These are phyloP conservation scores for Halophytophthora polymorphica DNA, from an alignment of 352 stramenopile genomes.

Conservation along the genomic window DNA sequence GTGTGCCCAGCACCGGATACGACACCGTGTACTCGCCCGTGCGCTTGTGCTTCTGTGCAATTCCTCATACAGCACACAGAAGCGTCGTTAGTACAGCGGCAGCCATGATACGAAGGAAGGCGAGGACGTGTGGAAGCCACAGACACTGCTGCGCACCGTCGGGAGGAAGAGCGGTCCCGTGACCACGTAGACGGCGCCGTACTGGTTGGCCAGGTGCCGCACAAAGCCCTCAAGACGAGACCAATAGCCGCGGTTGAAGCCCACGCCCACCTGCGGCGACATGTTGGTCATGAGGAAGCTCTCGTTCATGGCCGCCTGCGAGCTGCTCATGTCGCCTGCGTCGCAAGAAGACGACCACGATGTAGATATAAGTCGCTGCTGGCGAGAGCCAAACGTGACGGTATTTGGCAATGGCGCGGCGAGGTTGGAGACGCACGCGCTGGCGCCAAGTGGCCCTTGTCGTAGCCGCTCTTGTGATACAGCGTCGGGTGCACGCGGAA, in stretches of 20 bases:
- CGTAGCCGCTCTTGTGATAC: constrained; percentile 91
- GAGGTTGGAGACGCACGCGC: constrained; percentile 42
- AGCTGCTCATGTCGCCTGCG: constrained; percentile 83
- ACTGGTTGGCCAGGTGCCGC: constrained; percentile 74
- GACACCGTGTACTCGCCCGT: constrained; percentile 63
- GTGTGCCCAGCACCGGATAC: constrained; percentile 82
- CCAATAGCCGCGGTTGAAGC: constrained; percentile 90
- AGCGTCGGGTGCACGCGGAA: constrained; percentile 88
- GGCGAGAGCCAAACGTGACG: background rate
- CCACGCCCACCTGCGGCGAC: constrained; percentile 87
- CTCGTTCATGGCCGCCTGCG: constrained; percentile 86
- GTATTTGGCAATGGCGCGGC: no score
- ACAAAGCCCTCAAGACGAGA: constrained; percentile 84
- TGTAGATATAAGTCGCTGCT: background rate
- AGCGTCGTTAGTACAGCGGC: background rate
- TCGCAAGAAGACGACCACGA: background rate
- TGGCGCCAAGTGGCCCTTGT: constrained; percentile 93
- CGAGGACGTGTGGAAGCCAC: background rate
- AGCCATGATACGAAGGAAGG: background rate
- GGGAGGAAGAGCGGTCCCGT: constrained; percentile 94
- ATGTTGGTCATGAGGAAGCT: constrained; percentile 97
- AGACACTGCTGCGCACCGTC: constrained; percentile 26
- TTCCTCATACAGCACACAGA: background rate
- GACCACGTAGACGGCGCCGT: constrained; percentile 86
- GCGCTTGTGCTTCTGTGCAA: constrained; percentile 55